Percentiles rank a stretch among this genome's conserved stretches.
Evolutionary conservation across 208 protist species (phyloP).

Genomic region (Vickermania ingenoplastis): DNA sequence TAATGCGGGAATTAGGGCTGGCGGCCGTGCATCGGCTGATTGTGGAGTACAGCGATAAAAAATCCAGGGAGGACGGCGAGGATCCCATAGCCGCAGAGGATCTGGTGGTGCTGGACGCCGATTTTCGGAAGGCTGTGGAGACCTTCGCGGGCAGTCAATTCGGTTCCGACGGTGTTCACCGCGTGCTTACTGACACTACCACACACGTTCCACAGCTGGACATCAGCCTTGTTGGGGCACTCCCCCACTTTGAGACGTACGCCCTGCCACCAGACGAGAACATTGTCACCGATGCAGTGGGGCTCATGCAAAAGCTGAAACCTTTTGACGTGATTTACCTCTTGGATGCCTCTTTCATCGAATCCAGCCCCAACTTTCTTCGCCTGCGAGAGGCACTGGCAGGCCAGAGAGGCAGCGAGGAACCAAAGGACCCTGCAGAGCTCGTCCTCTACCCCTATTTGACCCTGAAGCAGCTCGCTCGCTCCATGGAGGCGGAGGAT

Average conservation of each 20-base stretch:
- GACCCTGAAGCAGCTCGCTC: constrained; percentile 41
- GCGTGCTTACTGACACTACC: too few relatives aligned
- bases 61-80: too few relatives aligned
- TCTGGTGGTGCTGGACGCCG: constrained; percentile 53
- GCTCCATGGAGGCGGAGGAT: constrained; percentile 23
- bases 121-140: constrained; percentile 26
- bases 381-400: constrained; percentile 12
- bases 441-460: constrained; percentile 63
- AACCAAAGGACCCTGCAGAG: too few relatives aligned
- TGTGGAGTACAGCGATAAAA: constrained; percentile 18
- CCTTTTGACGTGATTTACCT: constrained; percentile 45
- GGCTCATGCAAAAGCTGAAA: constrained; percentile 21
- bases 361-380: constrained; percentile 64
- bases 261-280: constrained; percentile 24
- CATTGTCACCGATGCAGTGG: constrained; percentile 38
- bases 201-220: constrained; percentile 63
- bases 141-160: constrained; percentile 28
- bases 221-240: constrained; percentile 45
- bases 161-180: constrained; percentile 57
- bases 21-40: constrained; percentile 42
- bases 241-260: constrained; percentile 70
- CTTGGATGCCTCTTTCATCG: constrained; percentile 79
- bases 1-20: constrained; percentile 44
- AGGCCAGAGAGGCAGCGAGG: too few relatives aligned
- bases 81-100: constrained; percentile 21